Conservation (phyloP, 352 stramenopile genomes). For the Globisporangium lucens region DNA sequence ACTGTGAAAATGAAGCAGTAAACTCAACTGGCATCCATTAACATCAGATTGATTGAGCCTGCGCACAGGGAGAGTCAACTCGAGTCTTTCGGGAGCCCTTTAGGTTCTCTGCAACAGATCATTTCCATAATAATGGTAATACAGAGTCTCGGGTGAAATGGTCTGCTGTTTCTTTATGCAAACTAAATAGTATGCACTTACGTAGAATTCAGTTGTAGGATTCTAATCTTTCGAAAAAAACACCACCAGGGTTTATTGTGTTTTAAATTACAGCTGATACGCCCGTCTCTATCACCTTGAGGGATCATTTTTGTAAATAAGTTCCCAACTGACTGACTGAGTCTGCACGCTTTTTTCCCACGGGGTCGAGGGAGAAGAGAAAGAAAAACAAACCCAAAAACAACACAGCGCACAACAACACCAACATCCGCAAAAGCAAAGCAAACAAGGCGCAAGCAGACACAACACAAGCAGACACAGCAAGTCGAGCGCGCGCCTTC, state of each 20-base stretch:
- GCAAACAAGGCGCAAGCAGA: background rate
- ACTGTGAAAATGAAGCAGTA: too few relatives aligned
- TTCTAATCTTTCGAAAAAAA: conserved; percentile 1
- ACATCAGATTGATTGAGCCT: too few relatives aligned
- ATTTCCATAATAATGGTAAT: too few relatives aligned
- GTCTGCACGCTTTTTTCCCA: background rate
- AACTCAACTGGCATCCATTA: too few relatives aligned
- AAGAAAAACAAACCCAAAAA: conserved; percentile 5
- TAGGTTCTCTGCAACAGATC: too few relatives aligned
- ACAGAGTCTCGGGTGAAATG: too few relatives aligned
- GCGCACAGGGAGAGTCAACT: too few relatives aligned
- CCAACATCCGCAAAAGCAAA: background rate
- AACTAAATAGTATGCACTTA: background rate
- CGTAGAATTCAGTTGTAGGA: background rate
- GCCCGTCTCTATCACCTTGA: background rate
- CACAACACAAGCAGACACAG: background rate
- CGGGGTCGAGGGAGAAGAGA: conserved; percentile 6
- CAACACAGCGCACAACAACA: background rate
- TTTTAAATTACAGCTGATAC: background rate
- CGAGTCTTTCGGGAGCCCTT: too few relatives aligned
- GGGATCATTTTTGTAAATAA: conserved; percentile 2
- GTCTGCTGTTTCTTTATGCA: too few relatives aligned
- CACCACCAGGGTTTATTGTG: background rate
- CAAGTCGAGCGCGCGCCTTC: background rate
- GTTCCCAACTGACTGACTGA: conserved; percentile 5